phyloP scores from a whole-genome alignment of 305 asterid species.

The Fraxinus angustifolia region DNA sequence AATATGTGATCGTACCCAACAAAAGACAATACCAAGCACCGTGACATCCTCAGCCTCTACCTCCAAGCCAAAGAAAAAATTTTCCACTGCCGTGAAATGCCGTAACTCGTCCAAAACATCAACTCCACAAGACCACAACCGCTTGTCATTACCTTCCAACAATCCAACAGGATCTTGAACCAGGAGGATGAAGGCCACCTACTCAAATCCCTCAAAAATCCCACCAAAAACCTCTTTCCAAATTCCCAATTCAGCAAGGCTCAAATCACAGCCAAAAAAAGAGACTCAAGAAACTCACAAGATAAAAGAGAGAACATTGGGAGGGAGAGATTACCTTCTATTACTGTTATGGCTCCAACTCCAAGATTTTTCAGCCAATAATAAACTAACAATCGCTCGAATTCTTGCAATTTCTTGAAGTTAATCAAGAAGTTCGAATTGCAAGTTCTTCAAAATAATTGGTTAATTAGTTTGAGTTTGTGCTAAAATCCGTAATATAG shows the following conservation, averaged over 20 bases:
- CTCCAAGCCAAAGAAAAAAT: background rate
- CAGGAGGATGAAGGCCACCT: constrained; percentile 22
- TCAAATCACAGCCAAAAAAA: constrained; percentile 10
- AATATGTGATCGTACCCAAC: too few species aligned
- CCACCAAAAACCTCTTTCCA: background rate
- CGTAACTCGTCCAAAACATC: background rate
- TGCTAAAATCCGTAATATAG: background rate
- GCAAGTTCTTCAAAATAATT: background rate
- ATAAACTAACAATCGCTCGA: background rate
- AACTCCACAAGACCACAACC: background rate
- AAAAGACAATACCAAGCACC: background rate
- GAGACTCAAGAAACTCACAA: constrained; percentile 7
- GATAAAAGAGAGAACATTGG: background rate
- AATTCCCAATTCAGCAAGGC: background rate
- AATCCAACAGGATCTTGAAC: constrained; percentile 12
- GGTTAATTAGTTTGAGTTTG: background rate
- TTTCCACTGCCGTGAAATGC: background rate
- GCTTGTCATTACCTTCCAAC: background rate
- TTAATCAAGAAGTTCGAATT: background rate
- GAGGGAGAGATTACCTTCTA: background rate
- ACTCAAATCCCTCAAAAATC: constrained; percentile 1
- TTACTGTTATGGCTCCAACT: background rate
- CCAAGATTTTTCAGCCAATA: background rate
- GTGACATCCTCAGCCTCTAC: background rate
- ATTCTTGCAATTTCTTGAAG: background rate